Evolutionary conservation across 768 basidiomycete species (phyloP).

Genomic region (Austroboletus eburneus): DNA sequence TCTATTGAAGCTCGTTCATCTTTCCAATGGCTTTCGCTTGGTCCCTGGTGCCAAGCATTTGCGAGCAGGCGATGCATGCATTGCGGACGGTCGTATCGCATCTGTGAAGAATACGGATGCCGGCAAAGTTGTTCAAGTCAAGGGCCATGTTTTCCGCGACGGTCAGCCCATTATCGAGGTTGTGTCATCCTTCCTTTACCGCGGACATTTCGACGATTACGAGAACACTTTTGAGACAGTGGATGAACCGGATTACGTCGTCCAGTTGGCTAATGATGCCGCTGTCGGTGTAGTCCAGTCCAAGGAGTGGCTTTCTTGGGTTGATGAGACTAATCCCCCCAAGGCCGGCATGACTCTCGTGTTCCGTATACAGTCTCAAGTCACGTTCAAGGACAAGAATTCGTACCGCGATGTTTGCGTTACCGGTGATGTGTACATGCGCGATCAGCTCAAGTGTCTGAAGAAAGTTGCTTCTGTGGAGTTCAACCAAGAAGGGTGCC

Average conservation of each 20-base stretch:
- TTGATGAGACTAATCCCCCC: constrained; percentile 74
- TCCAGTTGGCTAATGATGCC: constrained; percentile 71
- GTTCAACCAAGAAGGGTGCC: constrained; percentile 80
- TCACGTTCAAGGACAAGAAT: constrained; percentile 88
- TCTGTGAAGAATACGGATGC: constrained; percentile 88
- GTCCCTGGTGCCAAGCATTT: constrained; percentile 74
- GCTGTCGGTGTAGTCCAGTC: constrained; percentile 86
- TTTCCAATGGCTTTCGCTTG: constrained; percentile 95
- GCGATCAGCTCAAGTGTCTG: constrained; percentile 82
- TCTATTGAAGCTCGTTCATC: constrained; percentile 90
- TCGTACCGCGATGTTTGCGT: constrained; percentile 80
- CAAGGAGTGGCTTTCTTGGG: constrained; percentile 99
- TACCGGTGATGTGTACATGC: constrained; percentile 79
- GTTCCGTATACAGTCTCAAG: constrained; percentile 84
- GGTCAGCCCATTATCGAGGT: constrained; percentile 88
- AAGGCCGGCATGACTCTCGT: constrained; percentile 77
- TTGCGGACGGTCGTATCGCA: constrained; percentile 81
- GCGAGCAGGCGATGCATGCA: constrained; percentile 83
- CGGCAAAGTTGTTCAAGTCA: constrained; percentile 91
- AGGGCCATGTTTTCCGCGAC: constrained; percentile 75
- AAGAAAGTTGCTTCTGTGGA: constrained; percentile 87
- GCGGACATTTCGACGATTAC: constrained; percentile 90
- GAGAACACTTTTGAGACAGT: constrained; percentile 94
- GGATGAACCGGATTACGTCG: constrained; percentile 84
- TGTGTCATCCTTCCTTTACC: constrained; percentile 92